Conservation (phyloP, 2,329 filamentous ascomycete genomes). For the Nakataea oryzae region DNA sequence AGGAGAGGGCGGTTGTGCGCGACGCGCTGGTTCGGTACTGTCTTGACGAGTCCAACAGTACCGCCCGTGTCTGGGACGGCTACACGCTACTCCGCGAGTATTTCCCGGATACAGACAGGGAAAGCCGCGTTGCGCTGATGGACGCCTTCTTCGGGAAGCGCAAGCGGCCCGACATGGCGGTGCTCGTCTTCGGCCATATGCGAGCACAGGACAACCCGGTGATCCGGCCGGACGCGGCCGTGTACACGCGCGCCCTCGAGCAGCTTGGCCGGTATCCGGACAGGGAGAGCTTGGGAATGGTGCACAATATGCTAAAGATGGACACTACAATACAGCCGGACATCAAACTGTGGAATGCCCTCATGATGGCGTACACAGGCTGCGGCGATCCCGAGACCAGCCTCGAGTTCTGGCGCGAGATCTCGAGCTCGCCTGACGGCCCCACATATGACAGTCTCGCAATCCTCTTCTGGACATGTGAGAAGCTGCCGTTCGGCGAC, state of each 20-base stretch:
- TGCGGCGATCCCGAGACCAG: slow-evolving; percentile 57
- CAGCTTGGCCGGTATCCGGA: slow-evolving; percentile 51
- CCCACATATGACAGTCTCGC: slow-evolving; percentile 73
- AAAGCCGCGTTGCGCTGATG: slow-evolving; percentile 65
- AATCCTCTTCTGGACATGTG: slow-evolving; percentile 71
- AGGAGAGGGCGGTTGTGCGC: slow-evolving; percentile 58
- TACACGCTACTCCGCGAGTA: slow-evolving; percentile 57
- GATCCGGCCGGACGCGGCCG: slow-evolving; percentile 58
- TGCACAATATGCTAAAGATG: slow-evolving; percentile 92
- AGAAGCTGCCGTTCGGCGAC: slow-evolving; percentile 48
- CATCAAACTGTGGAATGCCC: slow-evolving; percentile 68
- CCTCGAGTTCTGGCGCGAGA: slow-evolving; percentile 73
- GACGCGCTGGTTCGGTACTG: slow-evolving; percentile 59
- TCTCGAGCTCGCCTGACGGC: slow-evolving; percentile 74
- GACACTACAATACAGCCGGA: slow-evolving; percentile 70
- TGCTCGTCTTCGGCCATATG: slow-evolving; percentile 87
- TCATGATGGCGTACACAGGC: slow-evolving; percentile 77
- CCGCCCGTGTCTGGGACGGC: slow-evolving; percentile 51
- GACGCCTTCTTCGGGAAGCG: slow-evolving; percentile 63
- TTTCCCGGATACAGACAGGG: slow-evolving; percentile 55
- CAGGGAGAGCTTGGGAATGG: slow-evolving; percentile 54
- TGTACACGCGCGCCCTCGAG: slow-evolving; percentile 69
- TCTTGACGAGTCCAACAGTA: slow-evolving; percentile 49
- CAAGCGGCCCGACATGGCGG: slow-evolving; percentile 72
- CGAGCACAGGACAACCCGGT: slow-evolving; percentile 57